These are phyloP conservation scores for Metahyphopichia silvanorum DNA, from an alignment of 805 yeast species.

Conservation along the genomic window DNA sequence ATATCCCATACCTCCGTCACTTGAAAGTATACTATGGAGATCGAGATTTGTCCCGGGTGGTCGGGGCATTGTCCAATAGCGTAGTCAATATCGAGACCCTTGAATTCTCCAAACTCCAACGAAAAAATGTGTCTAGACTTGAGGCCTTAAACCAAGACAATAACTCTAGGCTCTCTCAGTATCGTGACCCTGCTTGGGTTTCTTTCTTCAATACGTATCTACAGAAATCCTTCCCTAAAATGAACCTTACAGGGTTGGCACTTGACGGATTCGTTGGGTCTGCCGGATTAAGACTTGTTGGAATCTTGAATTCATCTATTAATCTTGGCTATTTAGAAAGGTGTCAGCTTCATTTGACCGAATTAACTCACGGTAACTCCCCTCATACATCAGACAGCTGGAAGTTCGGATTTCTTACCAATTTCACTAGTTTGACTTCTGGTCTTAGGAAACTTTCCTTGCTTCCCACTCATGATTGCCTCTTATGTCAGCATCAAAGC, in stretches of 20 bases:
- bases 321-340: constrained; percentile 10
- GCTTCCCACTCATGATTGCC: constrained; percentile 18
- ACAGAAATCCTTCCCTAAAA: background rate
- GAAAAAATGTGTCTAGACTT: too few relatives aligned
- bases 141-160: constrained; percentile 11
- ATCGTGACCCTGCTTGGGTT: constrained; percentile 17
- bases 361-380: constrained; percentile 17
- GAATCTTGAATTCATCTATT: constrained; percentile 8
- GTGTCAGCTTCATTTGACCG: constrained; percentile 15
- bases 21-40: constrained; percentile 12
- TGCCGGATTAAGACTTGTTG: constrained; percentile 8
- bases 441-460: constrained; percentile 7
- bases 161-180: constrained; percentile 3
- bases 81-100: too few relatives aligned
- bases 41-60: too few relatives aligned
- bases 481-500: constrained; percentile 14
- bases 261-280: constrained; percentile 21
- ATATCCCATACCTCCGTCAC: constrained; percentile 1
- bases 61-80: too few relatives aligned
- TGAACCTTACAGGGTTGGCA: constrained; percentile 9
- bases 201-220: constrained; percentile 11
- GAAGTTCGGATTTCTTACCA: constrained; percentile 8
- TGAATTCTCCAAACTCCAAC: too few relatives aligned
- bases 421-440: constrained; percentile 8
- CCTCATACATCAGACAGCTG: constrained; percentile 9